Conservation (phyloP, 2,329 filamentous ascomycete genomes). For the Talaromyces sp. region DNA sequence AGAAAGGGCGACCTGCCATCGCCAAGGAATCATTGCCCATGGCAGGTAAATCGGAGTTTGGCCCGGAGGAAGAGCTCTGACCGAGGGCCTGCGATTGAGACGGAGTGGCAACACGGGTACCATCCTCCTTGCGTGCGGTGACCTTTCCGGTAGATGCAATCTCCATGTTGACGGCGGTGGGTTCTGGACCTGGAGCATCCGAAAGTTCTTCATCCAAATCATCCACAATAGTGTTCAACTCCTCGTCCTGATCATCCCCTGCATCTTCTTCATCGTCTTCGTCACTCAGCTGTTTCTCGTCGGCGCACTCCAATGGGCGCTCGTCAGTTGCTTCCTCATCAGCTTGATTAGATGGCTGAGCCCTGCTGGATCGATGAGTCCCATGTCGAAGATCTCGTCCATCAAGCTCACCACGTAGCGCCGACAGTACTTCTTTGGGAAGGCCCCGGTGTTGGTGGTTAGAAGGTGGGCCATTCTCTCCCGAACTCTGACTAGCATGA, state of each 20-base stretch:
- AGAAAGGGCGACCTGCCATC: slow-evolving; percentile 59
- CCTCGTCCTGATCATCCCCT: slow-evolving; percentile 56
- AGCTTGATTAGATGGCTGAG: slow-evolving; percentile 53
- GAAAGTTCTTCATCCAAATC: slow-evolving; percentile 82
- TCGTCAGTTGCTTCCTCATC: slow-evolving; percentile 61
- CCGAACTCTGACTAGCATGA: slow-evolving; percentile 27
- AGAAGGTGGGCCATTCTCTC: slow-evolving; percentile 33
- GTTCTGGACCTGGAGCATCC: slow-evolving; percentile 70
- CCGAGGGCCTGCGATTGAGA: slow-evolving; percentile 53
- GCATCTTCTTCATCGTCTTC: slow-evolving; percentile 59
- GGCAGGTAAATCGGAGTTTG: slow-evolving; percentile 25
- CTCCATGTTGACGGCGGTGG: slow-evolving; percentile 87
- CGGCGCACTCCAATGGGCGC: slow-evolving; percentile 82
- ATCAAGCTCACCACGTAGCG: slow-evolving; percentile 34
- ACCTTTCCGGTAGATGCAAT: slow-evolving; percentile 82
- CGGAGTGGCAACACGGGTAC: slow-evolving; percentile 79
- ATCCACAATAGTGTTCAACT: slow-evolving; percentile 83
- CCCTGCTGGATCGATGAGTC: slow-evolving; percentile 62
- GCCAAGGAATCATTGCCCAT: slow-evolving; percentile 48
- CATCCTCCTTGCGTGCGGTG: slow-evolving; percentile 87
- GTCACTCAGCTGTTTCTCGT: slow-evolving; percentile 79
- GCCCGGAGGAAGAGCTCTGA: slow-evolving; percentile 39
- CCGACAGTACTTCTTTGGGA: slow-evolving; percentile 50
- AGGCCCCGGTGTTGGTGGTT: slow-evolving; percentile 16
- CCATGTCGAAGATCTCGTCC: slow-evolving; percentile 39